phyloP scores from a whole-genome alignment of 2,329 filamentous ascomycete genomes.

The Emergomyces orientalis region DNA sequence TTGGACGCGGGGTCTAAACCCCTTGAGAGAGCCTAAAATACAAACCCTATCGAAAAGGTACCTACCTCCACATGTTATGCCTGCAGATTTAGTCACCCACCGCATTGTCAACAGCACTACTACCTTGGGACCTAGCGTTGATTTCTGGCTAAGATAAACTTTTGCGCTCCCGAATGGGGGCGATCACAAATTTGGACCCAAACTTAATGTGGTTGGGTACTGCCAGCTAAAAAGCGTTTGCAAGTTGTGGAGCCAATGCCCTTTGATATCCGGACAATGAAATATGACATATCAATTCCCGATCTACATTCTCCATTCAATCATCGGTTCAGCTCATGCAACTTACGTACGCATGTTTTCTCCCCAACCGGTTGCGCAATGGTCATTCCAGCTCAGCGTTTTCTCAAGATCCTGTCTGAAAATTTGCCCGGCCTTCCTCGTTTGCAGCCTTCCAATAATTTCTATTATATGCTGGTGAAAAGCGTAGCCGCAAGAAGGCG shows the following conservation, averaged over 20 bases:
- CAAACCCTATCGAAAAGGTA: background rate
- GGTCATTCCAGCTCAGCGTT: background rate
- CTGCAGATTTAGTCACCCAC: background rate
- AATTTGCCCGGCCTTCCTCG: background rate
- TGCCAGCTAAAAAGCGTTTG: background rate
- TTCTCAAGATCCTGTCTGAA: background rate
- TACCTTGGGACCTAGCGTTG: background rate
- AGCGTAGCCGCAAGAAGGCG: background rate
- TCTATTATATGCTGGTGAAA: background rate
- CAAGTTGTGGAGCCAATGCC: background rate
- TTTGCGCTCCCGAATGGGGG: background rate
- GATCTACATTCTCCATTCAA: background rate
- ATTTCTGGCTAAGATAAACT: background rate
- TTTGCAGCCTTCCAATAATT: background rate
- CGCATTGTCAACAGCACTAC: background rate
- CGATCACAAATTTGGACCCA: background rate
- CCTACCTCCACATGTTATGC: background rate
- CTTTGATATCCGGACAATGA: background rate
- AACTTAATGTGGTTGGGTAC: background rate
- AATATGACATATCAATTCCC: constrained; percentile 1
- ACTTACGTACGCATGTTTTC: background rate
- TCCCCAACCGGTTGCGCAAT: background rate
- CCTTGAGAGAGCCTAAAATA: background rate
- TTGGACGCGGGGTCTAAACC: background rate
- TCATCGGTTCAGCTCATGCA: background rate